These are phyloP conservation scores for Neocallimastix lanati DNA, from an alignment of 192 early-diverging fungal genomes.

Conservation along the genomic window DNA sequence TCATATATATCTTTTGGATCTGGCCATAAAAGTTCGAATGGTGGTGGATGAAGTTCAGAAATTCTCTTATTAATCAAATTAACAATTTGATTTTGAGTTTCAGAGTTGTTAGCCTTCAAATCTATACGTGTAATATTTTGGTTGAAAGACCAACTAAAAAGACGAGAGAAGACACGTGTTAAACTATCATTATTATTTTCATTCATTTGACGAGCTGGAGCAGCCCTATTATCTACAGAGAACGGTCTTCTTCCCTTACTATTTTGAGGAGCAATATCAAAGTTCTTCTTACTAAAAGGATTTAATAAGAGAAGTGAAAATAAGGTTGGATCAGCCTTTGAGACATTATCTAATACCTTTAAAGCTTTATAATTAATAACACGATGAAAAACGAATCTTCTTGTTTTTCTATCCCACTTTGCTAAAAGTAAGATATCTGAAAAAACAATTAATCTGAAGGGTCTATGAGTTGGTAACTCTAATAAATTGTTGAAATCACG, in stretches of 20 bases:
- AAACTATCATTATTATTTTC: not conserved
- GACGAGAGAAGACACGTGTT: not conserved
- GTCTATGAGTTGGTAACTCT: not conserved
- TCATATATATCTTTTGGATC: not conserved
- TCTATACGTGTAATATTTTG: not conserved
- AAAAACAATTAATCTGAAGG: not conserved
- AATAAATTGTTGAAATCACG: not conserved
- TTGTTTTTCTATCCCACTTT: not conserved
- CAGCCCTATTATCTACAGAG: not conserved
- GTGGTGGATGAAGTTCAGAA: not conserved
- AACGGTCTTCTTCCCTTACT: no score
- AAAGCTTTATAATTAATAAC: not conserved
- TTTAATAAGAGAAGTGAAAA: not conserved
- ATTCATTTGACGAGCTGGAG: not conserved
- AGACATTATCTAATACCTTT: not conserved
- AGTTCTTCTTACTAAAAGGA: not conserved
- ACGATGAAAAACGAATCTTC: not conserved
- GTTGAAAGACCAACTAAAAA: not conserved
- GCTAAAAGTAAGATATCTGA: not conserved
- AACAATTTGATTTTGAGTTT: not conserved
- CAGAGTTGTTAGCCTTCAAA: not conserved
- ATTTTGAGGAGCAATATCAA: not conserved
- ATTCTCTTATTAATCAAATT: not conserved
- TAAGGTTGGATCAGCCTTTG: not conserved
- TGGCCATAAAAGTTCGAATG: not conserved